Conservation (phyloP, 331 rosid genomes). For the Quercus phellos region DNA sequence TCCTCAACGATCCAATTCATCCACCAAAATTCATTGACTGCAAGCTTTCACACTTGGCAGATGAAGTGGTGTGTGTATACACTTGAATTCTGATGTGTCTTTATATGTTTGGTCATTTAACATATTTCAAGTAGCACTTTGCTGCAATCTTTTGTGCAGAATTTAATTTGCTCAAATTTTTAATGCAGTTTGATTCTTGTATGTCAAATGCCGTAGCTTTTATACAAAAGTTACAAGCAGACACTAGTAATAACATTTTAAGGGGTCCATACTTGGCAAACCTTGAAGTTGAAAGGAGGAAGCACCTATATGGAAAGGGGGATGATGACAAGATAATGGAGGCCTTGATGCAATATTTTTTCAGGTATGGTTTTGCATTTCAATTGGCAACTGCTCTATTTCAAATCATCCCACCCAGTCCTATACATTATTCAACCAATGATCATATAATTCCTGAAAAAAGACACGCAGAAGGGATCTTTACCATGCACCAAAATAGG, state of each 20-base stretch:
- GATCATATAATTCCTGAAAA: too few relatives aligned
- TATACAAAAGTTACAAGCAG: constrained; percentile 58
- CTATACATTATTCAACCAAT: too few relatives aligned
- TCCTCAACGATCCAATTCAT: constrained; percentile 48
- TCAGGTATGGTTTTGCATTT: constrained; percentile 40
- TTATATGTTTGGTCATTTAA: constrained; percentile 2
- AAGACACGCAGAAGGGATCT: too few relatives aligned
- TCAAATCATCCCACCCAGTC: too few relatives aligned
- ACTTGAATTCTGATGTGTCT: neutral
- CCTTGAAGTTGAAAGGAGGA: constrained; percentile 89
- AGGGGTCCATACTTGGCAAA: constrained; percentile 80
- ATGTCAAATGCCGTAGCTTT: constrained; percentile 63
- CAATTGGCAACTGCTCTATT: neutral
- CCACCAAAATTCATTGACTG: constrained; percentile 50
- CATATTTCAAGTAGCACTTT: constrained; percentile 5
- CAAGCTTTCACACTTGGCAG: constrained; percentile 68
- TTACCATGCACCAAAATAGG: too few relatives aligned
- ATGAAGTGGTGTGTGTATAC: constrained; percentile 58
- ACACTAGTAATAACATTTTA: constrained; percentile 29
- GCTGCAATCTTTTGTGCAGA: constrained; percentile 6
- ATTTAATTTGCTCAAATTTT: constrained; percentile 24
- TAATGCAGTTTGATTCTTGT: constrained; percentile 79
- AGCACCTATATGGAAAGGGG: constrained; percentile 58
- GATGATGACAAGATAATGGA: constrained; percentile 56
- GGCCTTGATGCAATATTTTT: constrained; percentile 56